Evolutionary conservation across 1,284 basidiomycete genomes (phyloP).

Genomic region (Ganoderma lingzhi): DNA sequence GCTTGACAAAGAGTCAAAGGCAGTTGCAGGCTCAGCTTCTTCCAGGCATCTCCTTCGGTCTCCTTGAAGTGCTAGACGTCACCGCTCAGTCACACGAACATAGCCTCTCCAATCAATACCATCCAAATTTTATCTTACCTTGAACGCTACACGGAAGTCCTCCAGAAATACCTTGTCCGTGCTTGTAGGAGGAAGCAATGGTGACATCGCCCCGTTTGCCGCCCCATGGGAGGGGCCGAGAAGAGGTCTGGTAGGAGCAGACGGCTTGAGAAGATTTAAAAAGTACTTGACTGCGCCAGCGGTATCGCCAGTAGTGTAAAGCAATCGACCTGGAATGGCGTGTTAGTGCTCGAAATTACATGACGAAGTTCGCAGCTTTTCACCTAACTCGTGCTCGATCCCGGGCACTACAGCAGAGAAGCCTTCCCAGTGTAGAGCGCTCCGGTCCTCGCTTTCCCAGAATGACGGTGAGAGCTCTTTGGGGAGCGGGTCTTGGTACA

Average conservation of each 20-base stretch:
- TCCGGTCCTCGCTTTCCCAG: slow-evolving; percentile 72
- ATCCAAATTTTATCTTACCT: slow-evolving; percentile 54
- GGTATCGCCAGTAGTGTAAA: slow-evolving; percentile 82
- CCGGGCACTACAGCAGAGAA: slow-evolving; percentile 73
- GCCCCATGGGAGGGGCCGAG: slow-evolving; percentile 15
- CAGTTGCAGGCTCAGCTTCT: slow-evolving; percentile 54
- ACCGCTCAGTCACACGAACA: background rate
- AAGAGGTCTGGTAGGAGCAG: slow-evolving; percentile 29
- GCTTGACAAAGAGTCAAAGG: slow-evolving; percentile 67
- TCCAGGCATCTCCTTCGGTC: slow-evolving; percentile 52
- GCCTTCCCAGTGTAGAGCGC: slow-evolving; percentile 47
- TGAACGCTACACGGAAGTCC: slow-evolving; percentile 81
- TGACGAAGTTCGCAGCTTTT: slow-evolving; percentile 62
- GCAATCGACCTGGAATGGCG: slow-evolving; percentile 62
- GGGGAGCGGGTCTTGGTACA: slow-evolving; percentile 57
- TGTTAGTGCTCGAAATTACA: background rate
- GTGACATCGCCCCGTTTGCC: slow-evolving; percentile 31
- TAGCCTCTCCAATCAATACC: background rate
- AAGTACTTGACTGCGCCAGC: slow-evolving; percentile 74
- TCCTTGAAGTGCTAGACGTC: slow-evolving; percentile 66
- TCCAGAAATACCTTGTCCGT: slow-evolving; percentile 75
- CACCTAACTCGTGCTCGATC: slow-evolving; percentile 82
- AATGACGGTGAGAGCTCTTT: slow-evolving; percentile 79
- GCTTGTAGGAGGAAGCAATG: slow-evolving; percentile 35
- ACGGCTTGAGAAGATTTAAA: slow-evolving; percentile 62